These are phyloP conservation scores for Sporisorium iseilematis-ciliati DNA, from an alignment of 1,284 basidiomycete species.

Conservation along the genomic window DNA sequence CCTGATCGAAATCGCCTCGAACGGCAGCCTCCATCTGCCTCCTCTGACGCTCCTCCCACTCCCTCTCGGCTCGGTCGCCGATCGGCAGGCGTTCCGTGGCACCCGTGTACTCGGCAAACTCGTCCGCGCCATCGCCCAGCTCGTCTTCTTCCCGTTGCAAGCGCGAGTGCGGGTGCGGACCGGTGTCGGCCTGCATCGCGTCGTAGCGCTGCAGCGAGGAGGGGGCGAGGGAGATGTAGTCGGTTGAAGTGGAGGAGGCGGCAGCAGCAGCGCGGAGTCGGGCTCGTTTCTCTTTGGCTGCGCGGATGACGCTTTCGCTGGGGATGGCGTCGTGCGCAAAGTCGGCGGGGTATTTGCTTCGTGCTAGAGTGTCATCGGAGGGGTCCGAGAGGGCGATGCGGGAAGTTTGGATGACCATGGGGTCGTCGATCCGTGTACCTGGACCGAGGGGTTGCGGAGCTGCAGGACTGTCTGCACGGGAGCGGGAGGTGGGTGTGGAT, in stretches of 20 bases:
- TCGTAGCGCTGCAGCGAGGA: conserved; percentile 16
- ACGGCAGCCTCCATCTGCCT: conserved; percentile 47
- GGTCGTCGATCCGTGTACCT: conserved; percentile 28
- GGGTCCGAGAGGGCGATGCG: conserved; percentile 11
- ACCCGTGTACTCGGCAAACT: conserved; percentile 63
- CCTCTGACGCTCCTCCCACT: conserved; percentile 39
- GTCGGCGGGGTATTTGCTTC: conserved; percentile 34
- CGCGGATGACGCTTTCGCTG: conserved; percentile 49
- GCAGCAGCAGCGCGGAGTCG: conserved; percentile 32
- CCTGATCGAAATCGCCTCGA: conserved; percentile 39
- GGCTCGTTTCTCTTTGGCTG: conserved; percentile 58
- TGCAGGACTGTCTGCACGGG: conserved; percentile 24
- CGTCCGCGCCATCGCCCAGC: conserved; percentile 61
- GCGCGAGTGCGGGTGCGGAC: conserved; percentile 59
- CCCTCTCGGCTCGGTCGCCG: conserved; percentile 46
- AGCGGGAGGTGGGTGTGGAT: conserved; percentile 27
- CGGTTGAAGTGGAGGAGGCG: conserved; percentile 14
- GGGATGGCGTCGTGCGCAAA: conserved; percentile 47
- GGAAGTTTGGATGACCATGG: conserved; percentile 24
- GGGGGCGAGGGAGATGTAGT: conserved; percentile 52
- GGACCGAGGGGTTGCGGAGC: conserved; percentile 7
- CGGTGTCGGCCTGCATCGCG: conserved; percentile 28
- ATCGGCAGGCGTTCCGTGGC: conserved; percentile 63
- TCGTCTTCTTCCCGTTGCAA: conserved; percentile 65
- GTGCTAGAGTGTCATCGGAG: conserved; percentile 14